phyloP scores from a whole-genome alignment of 106 monocot genomes.

The Narthecium ossifragum region DNA sequence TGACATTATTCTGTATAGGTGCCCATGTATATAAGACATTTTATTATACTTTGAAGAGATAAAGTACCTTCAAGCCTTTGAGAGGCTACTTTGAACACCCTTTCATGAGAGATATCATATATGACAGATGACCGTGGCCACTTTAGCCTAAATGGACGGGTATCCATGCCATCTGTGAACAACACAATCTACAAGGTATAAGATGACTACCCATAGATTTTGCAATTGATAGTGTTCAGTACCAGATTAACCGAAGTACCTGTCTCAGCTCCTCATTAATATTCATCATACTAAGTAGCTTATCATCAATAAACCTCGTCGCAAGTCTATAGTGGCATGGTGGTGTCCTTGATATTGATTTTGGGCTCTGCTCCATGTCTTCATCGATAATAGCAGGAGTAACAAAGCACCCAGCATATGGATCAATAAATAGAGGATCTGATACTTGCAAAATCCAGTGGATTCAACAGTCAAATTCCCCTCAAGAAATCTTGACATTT shows the following conservation, averaged over 20 bases:
- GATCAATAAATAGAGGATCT: conserved; percentile 92
- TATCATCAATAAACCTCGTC: conserved; percentile 85
- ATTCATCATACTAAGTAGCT: conserved; percentile 33
- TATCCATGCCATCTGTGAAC: conserved; percentile 97
- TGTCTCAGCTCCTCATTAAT: conserved; percentile 60
- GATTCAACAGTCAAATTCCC: neutral
- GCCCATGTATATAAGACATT: too few relatives aligned
- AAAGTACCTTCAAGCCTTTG: conserved; percentile 69
- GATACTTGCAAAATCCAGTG: neutral
- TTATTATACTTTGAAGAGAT: too few relatives aligned
- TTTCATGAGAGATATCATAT: conserved; percentile 61
- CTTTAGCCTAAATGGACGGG: conserved; percentile 77
- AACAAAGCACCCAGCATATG: conserved; percentile 73
- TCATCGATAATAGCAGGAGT: conserved; percentile 8
- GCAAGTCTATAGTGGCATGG: conserved; percentile 37
- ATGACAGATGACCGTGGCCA: conserved; percentile 73
- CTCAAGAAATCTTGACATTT: neutral
- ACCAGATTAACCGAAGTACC: conserved; percentile 33
- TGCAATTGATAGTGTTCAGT: neutral
- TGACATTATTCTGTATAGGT: too few relatives aligned
- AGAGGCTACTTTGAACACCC: conserved; percentile 39
- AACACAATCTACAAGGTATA: conserved; percentile 80
- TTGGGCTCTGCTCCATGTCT: conserved; percentile 2
- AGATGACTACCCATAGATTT: too few relatives aligned
- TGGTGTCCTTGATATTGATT: neutral